Evolutionary conservation across 345 rosid species (phyloP).

Genomic region (Murraya koenigii): DNA sequence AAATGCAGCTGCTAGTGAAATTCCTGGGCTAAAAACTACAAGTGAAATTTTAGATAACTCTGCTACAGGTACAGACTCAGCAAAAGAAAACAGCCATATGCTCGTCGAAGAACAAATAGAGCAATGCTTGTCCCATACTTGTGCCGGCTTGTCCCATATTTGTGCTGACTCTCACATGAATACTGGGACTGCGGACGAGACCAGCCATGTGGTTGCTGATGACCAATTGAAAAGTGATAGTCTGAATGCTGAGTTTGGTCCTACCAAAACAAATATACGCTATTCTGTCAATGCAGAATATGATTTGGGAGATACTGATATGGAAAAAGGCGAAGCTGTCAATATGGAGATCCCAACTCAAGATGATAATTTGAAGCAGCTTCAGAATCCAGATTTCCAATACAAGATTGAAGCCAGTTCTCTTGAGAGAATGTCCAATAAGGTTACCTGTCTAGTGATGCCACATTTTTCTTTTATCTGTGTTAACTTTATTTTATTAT

Average conservation of each 20-base stretch:
- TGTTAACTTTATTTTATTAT: slow-evolving; percentile 11
- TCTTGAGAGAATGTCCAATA: slow-evolving; percentile 21
- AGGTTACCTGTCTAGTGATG: slow-evolving; percentile 34
- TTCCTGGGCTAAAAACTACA: slow-evolving; percentile 12
- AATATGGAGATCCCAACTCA: slow-evolving; percentile 13
- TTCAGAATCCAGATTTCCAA: slow-evolving; percentile 18
- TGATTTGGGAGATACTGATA: slow-evolving; percentile 17
- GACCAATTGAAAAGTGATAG: slow-evolving; percentile 15
- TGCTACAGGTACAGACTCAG: slow-evolving; percentile 16
- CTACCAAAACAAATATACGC: slow-evolving; percentile 11
- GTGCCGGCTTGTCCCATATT: not conserved
- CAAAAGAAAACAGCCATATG: slow-evolving; percentile 8
- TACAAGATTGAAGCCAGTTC: slow-evolving; percentile 20
- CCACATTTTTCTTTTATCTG: not conserved
- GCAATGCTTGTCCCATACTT: not conserved
- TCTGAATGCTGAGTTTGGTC: slow-evolving; percentile 17
- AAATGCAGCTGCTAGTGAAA: slow-evolving; percentile 12
- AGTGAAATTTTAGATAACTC: slow-evolving; percentile 2
- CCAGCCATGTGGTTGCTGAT: not conserved
- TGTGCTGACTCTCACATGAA: slow-evolving; percentile 11
- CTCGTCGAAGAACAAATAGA: slow-evolving; percentile 22
- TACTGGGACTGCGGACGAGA: slow-evolving; percentile 5
- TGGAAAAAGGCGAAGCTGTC: slow-evolving; percentile 19
- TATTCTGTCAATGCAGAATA: slow-evolving; percentile 11
- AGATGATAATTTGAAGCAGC: slow-evolving; percentile 25